Conservation (phyloP, 768 basidiomycete species). For the Sistotremastrum suecicum region DNA sequence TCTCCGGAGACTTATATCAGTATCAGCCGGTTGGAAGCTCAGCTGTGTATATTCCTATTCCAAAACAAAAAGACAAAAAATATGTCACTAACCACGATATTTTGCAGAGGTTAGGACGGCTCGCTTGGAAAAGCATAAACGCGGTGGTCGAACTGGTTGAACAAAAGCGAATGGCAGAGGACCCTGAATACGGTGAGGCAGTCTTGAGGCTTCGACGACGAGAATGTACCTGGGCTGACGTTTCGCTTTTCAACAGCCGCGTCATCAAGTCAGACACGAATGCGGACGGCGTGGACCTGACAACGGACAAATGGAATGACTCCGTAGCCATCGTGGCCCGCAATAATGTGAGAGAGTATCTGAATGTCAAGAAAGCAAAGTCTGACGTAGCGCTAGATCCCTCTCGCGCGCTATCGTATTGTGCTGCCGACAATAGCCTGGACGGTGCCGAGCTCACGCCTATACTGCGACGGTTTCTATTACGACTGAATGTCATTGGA, state of each 20-base stretch:
- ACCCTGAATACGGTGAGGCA: conserved; percentile 12
- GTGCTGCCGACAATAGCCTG: conserved; percentile 2
- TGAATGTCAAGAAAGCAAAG: conserved; percentile 7
- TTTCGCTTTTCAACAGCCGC: conserved; percentile 10
- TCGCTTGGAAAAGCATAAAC: conserved; percentile 10
- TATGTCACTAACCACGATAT: no score
- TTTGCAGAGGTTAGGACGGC: no score
- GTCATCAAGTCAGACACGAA: conserved; percentile 6
- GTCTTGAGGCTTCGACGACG: conserved; percentile 7
- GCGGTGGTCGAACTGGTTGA: conserved; percentile 8
- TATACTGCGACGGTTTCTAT: no score
- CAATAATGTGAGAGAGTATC: neutral
- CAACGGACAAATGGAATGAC: neutral
- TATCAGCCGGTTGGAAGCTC: conserved; percentile 17
- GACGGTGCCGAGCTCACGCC: neutral
- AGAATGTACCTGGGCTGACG: conserved; percentile 8
- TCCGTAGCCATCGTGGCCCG: conserved; percentile 2
- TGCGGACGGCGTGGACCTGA: conserved; percentile 1
- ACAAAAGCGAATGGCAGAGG: conserved; percentile 15
- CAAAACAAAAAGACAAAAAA: no score
- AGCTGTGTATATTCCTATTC: conserved; percentile 16
- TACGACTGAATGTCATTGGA: neutral
- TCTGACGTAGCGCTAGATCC: neutral
- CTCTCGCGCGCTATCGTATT: neutral
- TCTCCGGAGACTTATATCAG: conserved; percentile 21